These are phyloP conservation scores for Begonia masoniana DNA, from an alignment of 306 rosid species.

Conservation along the genomic window DNA sequence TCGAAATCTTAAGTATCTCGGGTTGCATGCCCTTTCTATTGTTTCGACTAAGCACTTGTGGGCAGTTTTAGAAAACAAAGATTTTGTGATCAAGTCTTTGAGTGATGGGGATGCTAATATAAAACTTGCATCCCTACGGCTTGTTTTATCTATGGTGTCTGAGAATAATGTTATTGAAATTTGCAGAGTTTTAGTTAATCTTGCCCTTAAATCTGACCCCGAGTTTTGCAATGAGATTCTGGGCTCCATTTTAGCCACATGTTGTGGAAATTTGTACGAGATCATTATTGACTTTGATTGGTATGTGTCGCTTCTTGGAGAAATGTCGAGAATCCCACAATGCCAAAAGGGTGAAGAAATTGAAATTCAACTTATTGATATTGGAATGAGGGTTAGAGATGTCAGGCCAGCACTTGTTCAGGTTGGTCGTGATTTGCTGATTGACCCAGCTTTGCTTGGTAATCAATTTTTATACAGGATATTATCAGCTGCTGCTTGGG, in stretches of 20 bases:
- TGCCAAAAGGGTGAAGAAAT: conserved; percentile 81
- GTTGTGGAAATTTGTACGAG: conserved; percentile 59
- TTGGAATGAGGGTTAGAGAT: conserved; percentile 83
- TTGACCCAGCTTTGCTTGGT: conserved; percentile 94
- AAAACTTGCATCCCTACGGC: conserved; percentile 57
- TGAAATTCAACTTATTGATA: conserved; percentile 83
- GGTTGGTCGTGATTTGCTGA: conserved; percentile 66
- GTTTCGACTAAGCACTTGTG: conserved; percentile 48
- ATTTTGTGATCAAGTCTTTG: conserved; percentile 63
- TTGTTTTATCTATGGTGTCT: conserved; percentile 79
- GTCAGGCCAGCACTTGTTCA: conserved; percentile 72
- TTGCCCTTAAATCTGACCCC: conserved; percentile 64
- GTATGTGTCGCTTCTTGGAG: conserved; percentile 80
- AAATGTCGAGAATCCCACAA: conserved; percentile 66
- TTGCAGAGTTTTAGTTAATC: conserved; percentile 56
- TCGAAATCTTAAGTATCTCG: conserved; percentile 86
- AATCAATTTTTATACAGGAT: conserved; percentile 59
- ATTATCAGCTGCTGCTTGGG: conserved; percentile 87
- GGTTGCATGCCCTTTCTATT: conserved; percentile 58
- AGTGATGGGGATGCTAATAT: conserved; percentile 80
- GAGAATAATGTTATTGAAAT: conserved; percentile 66
- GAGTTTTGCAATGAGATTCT: conserved; percentile 72
- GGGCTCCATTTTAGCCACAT: conserved; percentile 53
- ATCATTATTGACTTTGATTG: conserved; percentile 79
- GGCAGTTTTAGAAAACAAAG: conserved; percentile 85